A percentile compares a stretch with the other conserved stretches of the same genome.
Conservation (phyloP, 2,329 filamentous ascomycete species). For the Fusarium fujikuroi region DNA sequence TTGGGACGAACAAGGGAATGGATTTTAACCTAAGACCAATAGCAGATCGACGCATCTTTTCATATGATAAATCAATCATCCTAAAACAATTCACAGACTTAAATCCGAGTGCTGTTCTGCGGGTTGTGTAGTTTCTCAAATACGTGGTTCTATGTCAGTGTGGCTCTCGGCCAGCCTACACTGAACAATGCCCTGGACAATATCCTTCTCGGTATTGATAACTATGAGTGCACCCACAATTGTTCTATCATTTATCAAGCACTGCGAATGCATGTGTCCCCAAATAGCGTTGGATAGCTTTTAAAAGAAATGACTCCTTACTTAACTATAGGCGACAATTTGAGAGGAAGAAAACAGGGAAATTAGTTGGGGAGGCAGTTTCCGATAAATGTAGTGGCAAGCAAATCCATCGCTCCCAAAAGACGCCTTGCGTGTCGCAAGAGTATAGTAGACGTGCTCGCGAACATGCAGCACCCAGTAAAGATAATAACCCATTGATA, state of each 20-base stretch:
- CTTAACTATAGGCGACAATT: accelerated
- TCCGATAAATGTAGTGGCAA: neutral
- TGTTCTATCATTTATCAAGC: no score
- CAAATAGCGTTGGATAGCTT: no score
- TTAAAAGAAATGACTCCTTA: no score
- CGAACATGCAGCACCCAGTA: neutral
- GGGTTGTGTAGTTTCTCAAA: accelerated
- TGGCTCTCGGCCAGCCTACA: neutral
- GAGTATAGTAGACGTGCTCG: neutral
- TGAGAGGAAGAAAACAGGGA: no score
- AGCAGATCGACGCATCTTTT: accelerated
- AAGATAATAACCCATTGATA: neutral
- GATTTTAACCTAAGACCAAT: neutral
- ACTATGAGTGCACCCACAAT: no score
- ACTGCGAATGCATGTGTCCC: no score
- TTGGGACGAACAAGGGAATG: neutral
- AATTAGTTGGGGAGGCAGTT: no score
- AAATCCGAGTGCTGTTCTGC: accelerated
- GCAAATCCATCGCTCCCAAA: neutral
- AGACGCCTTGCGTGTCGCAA: neutral
- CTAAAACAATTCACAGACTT: neutral
- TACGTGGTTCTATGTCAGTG: neutral
- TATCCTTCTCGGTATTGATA: no score
- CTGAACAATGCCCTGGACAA: neutral
- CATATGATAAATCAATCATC: accelerated